Conservation (phyloP, 2,329 filamentous ascomycete genomes). For the Decorospora gaudefroyi region DNA sequence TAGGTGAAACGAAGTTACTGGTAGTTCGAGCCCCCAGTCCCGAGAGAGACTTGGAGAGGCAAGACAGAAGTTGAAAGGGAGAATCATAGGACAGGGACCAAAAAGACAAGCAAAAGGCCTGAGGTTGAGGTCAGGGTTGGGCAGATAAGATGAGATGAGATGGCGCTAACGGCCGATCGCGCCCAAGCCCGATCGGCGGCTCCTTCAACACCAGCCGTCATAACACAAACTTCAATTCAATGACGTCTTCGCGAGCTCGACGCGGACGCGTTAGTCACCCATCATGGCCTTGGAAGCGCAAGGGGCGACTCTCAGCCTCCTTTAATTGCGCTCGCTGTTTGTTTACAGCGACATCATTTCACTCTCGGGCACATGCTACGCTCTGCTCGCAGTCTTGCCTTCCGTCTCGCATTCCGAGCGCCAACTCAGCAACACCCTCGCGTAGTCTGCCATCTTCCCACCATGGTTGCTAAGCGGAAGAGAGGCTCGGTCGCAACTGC, state of each 20-base stretch:
- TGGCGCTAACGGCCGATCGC: constrained; percentile 16
- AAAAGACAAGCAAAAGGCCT: too few relatives aligned
- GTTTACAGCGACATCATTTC: constrained; percentile 9
- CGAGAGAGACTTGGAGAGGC: too few relatives aligned
- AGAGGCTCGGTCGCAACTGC: constrained; percentile 32
- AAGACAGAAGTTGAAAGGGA: too few relatives aligned
- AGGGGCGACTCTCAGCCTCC: constrained; percentile 7
- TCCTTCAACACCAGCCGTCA: constrained; percentile 16
- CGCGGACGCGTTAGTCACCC: constrained; percentile 30
- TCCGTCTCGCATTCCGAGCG: constrained; percentile 26
- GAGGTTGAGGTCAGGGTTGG: neutral
- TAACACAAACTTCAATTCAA: constrained; percentile 15
- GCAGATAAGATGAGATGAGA: constrained; percentile 7
- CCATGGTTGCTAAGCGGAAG: constrained; percentile 42
- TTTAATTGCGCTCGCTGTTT: constrained; percentile 4
- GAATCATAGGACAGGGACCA: too few relatives aligned
- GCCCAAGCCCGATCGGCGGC: constrained; percentile 11
- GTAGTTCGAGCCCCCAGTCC: too few relatives aligned
- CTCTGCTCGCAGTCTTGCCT: constrained; percentile 25
- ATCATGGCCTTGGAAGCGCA: constrained; percentile 18
- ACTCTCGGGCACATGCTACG: constrained; percentile 35
- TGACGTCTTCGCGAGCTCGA: constrained; percentile 32
- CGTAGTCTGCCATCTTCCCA: constrained; percentile 7
- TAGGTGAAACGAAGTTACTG: too few relatives aligned
- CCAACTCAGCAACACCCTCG: constrained; percentile 12